These are phyloP conservation scores for Pleurotus tuoliensis DNA, from an alignment of 768 basidiomycete genomes.

Conservation along the genomic window DNA sequence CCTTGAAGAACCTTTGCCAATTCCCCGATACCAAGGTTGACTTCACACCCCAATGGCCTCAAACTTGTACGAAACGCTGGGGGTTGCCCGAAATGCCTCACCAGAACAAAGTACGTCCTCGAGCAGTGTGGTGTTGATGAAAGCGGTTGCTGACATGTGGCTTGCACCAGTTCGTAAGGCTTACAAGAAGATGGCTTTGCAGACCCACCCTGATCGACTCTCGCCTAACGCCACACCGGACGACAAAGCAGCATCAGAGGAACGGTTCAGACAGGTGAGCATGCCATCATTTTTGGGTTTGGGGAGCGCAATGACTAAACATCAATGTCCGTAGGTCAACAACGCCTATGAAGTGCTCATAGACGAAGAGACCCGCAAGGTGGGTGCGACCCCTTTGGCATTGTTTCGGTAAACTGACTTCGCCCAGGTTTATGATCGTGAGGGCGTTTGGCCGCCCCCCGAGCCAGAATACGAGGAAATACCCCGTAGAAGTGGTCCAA, in stretches of 20 bases:
- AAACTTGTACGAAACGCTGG: constrained; percentile 64
- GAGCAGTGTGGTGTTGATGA: background rate
- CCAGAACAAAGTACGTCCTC: constrained; percentile 58
- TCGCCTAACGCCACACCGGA: constrained; percentile 48
- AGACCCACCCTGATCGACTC: constrained; percentile 75
- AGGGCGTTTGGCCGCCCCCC: constrained; percentile 75
- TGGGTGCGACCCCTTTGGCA: constrained; percentile 21
- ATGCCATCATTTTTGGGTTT: background rate
- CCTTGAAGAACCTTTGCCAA: constrained; percentile 11
- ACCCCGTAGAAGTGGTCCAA: constrained; percentile 16
- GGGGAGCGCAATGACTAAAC: background rate
- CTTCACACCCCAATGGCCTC: constrained; percentile 38
- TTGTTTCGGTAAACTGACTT: background rate
- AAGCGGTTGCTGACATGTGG: background rate
- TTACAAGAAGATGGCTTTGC: constrained; percentile 68
- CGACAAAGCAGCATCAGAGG: constrained; percentile 60
- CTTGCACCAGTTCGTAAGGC: constrained; percentile 60
- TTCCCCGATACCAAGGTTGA: background rate
- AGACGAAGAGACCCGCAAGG: constrained; percentile 55
- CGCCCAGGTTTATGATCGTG: constrained; percentile 58
- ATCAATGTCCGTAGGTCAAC: constrained; percentile 45
- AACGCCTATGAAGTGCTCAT: constrained; percentile 76
- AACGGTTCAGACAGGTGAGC: constrained; percentile 41
- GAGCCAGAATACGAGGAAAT: constrained; percentile 26
- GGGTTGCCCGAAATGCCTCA: constrained; percentile 48